Base-by-base conservation (phyloP, 352 stramenopile species). In the Pythium oligandrum region DNA sequence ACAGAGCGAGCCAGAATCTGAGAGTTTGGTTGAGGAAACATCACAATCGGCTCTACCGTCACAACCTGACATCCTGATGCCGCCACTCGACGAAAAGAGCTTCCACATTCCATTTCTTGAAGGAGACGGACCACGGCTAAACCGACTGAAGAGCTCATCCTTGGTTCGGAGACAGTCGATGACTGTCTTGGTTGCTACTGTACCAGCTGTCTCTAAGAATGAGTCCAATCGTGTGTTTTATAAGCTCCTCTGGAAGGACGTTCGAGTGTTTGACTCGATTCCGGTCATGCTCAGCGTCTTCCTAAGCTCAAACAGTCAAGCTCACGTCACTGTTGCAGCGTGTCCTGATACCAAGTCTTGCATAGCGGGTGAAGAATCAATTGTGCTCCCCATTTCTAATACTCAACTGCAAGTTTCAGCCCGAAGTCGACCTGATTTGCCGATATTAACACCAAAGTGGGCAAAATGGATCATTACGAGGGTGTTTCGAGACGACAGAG, bases 231-330 rank as follows among this genome's bases (percentile, higher is more conserved):
- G 35, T 12, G 57, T 75, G 6, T 55, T 72, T 26, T 81, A 78
- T 40, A 84, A 83, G 58, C 40, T 70, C 6, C 42, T 86, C n/a
- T 73, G 59, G 55, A 81, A 70, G 39, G 63, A 81, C 34, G 44
- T 67, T 30, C 65, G 52, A 34, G 54, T 8, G n/a, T 51, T 80
- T 9, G 42, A 48, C 7, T 47, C 30, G 0, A 33, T 6, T 33
- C 48, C 47, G 35, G 51, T 70, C 6, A 48, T 64, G 30, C 10
- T 81, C 37, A 57, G 67, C 1, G 58, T 81, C 5, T 37, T 81
- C 6, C 56, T 86, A 7, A 74, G 67, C 32, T 84, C 73, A 0
- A 63, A 61, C 26, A 59, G 35, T 9, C 57, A 50, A 57, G 64
- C 48, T 49, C 50, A 71, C 50, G 50, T 86, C 58, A 36, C 30